phyloP scores from a whole-genome alignment of 1,139 yeast genomes.

The Zygotorulaspora mrakii region DNA sequence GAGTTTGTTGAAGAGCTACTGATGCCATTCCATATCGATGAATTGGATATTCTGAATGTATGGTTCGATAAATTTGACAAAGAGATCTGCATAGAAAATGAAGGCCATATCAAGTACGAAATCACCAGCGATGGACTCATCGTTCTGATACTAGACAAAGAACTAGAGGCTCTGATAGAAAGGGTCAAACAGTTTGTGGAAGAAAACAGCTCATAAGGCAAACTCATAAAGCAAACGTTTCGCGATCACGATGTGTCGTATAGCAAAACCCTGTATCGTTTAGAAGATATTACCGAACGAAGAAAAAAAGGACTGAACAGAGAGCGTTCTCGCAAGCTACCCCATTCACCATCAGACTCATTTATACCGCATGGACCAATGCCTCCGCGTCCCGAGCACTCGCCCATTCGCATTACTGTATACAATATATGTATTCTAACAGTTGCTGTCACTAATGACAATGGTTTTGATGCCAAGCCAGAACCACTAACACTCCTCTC shows the following conservation, averaged over 20 bases:
- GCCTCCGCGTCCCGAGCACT: background rate
- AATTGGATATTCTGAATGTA: conserved; percentile 54
- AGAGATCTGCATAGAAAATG: conserved; percentile 59
- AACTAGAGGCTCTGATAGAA: conserved; percentile 28
- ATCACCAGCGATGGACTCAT: conserved; percentile 71
- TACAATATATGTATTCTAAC: background rate
- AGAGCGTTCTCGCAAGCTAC: too few species aligned
- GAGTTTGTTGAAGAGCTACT: conserved; percentile 34
- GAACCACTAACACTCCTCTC: too few species aligned
- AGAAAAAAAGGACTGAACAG: background rate
- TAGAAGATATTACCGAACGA: too few species aligned
- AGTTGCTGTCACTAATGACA: background rate
- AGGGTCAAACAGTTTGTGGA: conserved; percentile 32
- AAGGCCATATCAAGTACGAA: conserved; percentile 63
- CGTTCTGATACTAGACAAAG: conserved; percentile 49
- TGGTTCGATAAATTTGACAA: conserved; percentile 64
- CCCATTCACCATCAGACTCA: background rate
- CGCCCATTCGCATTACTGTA: background rate
- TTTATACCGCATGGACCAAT: background rate
- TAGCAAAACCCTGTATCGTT: too few species aligned
- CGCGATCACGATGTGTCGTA: too few species aligned
- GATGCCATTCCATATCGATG: conserved; percentile 43
- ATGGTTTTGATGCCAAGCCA: too few species aligned
- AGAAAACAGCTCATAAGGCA: conserved; percentile 10
- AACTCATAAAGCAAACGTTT: too few species aligned